Conservation (phyloP, 208 protist species). For the Leishmania martiniquensis region DNA sequence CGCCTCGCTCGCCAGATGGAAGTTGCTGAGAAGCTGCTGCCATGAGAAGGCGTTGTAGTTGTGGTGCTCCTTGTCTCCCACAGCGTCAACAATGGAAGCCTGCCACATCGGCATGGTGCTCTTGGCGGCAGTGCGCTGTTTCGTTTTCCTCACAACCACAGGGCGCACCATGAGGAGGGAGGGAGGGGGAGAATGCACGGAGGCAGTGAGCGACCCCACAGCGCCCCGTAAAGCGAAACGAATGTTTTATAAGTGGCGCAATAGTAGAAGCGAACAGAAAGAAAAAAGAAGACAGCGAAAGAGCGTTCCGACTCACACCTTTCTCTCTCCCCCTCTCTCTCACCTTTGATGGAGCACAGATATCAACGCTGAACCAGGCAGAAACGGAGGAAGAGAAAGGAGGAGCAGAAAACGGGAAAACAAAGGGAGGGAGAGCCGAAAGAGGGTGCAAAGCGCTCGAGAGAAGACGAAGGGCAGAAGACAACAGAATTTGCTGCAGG, state of each 20-base stretch:
- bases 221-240: neutral
- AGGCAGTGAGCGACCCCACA: neutral
- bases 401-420: neutral
- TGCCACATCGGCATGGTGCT: slow-evolving; percentile 25
- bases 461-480: neutral
- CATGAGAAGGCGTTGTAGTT: slow-evolving; percentile 17
- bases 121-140: neutral
- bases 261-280: neutral
- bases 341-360: neutral
- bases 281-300: neutral
- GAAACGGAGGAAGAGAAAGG: neutral
- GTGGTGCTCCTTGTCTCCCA: neutral
- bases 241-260: neutral
- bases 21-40: slow-evolving; percentile 21
- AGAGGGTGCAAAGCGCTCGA: neutral
- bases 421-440: neutral
- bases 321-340: neutral
- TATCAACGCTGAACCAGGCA: neutral
- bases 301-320: neutral
- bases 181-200: neutral
- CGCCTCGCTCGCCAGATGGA: slow-evolving; percentile 5
- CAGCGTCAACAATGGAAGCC: neutral
- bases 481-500: neutral
- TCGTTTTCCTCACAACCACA: neutral
- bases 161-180: neutral